Percentiles rank a stretch among this genome's conserved stretches.
phyloP scores from a whole-genome alignment of 176 grass and related monocot genomes.

The Carex littledalei region DNA sequence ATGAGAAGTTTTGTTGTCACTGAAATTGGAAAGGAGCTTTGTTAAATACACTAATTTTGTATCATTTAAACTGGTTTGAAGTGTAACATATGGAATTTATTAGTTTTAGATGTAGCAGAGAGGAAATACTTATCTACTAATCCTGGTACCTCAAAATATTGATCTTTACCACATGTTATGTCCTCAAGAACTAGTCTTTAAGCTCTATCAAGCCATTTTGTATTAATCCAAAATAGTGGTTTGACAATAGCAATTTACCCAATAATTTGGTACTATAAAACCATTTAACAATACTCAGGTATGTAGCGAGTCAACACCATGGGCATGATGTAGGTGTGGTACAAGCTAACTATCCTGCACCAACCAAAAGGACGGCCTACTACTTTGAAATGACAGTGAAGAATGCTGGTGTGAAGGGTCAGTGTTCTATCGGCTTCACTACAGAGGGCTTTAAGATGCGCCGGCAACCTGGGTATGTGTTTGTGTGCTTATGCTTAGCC shows the following conservation, averaged over 20 bases:
- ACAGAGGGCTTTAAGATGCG: slow-evolving; percentile 73
- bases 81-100: not conserved
- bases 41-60: not conserved
- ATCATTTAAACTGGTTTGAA: not conserved
- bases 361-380: slow-evolving; percentile 55
- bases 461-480: slow-evolving; percentile 64
- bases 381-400: slow-evolving; percentile 92
- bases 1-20: not conserved
- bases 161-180: not conserved
- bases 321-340: slow-evolving; percentile 91
- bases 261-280: not conserved
- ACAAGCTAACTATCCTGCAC: slow-evolving; percentile 69
- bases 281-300: not conserved
- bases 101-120: not conserved
- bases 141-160: not conserved
- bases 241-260: not conserved
- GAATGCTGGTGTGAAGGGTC: slow-evolving; percentile 61
- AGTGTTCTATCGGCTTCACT: slow-evolving; percentile 82
- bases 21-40: slow-evolving; percentile 1
- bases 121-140: not conserved
- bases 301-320: slow-evolving; percentile 28
- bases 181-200: not conserved
- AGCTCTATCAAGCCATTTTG: not conserved
- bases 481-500: slow-evolving; percentile 14
- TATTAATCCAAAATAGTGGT: not conserved